Conservation (phyloP, 2,329 filamentous ascomycete genomes). For the Talaromyces verruculosus region DNA sequence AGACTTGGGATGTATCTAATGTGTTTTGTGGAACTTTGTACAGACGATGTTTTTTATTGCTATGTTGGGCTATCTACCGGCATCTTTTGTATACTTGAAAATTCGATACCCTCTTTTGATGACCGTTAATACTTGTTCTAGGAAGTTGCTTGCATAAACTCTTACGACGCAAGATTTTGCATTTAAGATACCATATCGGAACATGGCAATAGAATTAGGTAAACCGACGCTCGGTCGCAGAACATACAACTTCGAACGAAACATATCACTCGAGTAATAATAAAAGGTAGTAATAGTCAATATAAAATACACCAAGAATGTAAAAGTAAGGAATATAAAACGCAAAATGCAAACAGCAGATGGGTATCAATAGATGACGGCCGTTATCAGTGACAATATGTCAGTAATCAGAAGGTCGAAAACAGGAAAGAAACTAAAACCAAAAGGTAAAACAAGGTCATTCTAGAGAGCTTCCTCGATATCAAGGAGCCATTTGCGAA, state of each 20-base stretch:
- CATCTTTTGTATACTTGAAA: background rate
- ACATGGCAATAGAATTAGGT: background rate
- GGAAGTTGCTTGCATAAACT: background rate
- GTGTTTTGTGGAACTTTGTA: background rate
- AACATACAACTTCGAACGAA: background rate
- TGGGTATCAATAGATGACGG: constrained; percentile 19
- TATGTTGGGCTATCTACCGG: background rate
- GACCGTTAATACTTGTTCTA: background rate
- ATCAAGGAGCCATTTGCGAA: constrained; percentile 56
- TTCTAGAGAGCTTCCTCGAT: constrained; percentile 42
- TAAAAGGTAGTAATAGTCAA: background rate
- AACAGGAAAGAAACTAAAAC: background rate
- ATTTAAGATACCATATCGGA: background rate
- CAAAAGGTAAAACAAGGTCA: background rate
- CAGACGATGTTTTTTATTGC: background rate
- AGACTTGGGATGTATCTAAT: background rate
- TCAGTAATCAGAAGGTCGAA: background rate
- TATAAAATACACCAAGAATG: constrained; percentile 18
- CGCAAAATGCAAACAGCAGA: constrained; percentile 9
- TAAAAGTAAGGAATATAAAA: background rate
- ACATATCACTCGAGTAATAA: background rate
- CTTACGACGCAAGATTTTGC: background rate
- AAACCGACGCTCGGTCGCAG: background rate
- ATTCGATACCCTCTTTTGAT: background rate
- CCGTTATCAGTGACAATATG: constrained; percentile 13